Conservation (phyloP, 768 basidiomycete genomes). For the Polyporus arcularius region DNA sequence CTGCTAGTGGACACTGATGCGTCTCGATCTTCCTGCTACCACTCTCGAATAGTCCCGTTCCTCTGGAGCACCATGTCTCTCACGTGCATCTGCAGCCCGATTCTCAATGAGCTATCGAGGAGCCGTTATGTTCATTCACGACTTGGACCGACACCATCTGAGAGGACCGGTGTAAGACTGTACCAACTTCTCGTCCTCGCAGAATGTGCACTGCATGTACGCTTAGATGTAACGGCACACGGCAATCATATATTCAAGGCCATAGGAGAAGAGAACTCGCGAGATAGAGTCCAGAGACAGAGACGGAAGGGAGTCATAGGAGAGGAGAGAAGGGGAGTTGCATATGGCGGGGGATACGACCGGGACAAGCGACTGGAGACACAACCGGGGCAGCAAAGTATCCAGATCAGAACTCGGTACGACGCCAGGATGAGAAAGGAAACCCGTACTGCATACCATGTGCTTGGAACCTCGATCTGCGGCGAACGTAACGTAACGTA, state of each 20-base stretch:
- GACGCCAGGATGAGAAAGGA: slow-evolving; percentile 5
- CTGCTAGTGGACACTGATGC: too few relatives aligned
- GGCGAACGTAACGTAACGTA: neutral
- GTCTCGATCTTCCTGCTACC: too few relatives aligned
- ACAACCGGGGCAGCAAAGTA: neutral
- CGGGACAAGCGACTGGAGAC: slow-evolving; percentile 10
- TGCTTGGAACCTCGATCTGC: slow-evolving; percentile 13
- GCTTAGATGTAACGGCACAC: slow-evolving; percentile 10
- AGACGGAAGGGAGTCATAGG: slow-evolving; percentile 5
- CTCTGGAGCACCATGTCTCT: too few relatives aligned
- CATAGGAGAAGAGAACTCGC: neutral
- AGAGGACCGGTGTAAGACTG: neutral
- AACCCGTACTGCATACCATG: slow-evolving; percentile 13
- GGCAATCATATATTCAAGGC: slow-evolving; percentile 7
- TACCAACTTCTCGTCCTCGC: neutral
- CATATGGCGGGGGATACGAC: slow-evolving; percentile 8
- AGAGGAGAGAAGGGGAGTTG: neutral
- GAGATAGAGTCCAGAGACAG: neutral
- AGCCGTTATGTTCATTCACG: neutral
- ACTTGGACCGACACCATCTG: neutral
- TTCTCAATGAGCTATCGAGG: neutral
- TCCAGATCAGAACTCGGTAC: slow-evolving; percentile 16
- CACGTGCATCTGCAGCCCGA: too few relatives aligned
- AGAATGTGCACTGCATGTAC: neutral
- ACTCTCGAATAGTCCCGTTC: too few relatives aligned